phyloP scores from a whole-genome alignment of 805 yeast genomes.

The Candida nonsorbophila region DNA sequence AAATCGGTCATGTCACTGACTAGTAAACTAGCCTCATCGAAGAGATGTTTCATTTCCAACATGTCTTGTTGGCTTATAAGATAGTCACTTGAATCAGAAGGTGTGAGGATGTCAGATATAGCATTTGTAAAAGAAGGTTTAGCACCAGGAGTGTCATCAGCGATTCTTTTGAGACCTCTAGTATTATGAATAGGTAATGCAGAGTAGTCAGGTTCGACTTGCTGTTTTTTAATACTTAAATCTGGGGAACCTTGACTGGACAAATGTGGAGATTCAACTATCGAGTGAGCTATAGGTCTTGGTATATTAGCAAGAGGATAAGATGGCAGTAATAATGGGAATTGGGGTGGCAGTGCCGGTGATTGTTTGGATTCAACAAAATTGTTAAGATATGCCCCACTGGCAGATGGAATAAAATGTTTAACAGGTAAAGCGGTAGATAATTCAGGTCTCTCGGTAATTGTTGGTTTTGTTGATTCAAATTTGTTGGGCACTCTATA shows the following conservation, averaged over 20 bases:
- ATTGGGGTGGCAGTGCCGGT: too few species aligned
- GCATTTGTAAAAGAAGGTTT: conserved; percentile 8
- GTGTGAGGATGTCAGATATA: conserved; percentile 10
- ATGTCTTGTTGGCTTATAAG: conserved; percentile 3
- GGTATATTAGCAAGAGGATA: too few species aligned
- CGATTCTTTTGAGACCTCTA: background rate
- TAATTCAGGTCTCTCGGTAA: conserved; percentile 9
- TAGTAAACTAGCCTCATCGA: conserved; percentile 28
- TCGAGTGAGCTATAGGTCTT: too few species aligned
- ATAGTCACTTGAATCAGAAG: conserved; percentile 4
- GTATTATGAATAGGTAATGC: too few species aligned
- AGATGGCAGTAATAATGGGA: too few species aligned
- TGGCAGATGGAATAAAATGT: conserved; percentile 8
- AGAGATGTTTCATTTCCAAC: conserved; percentile 13
- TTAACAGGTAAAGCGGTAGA: conserved; percentile 3
- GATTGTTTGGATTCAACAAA: conserved; percentile 4
- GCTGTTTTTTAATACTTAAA: too few species aligned
- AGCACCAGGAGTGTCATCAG: background rate
- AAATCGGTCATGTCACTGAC: conserved; percentile 27
- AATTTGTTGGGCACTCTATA: conserved; percentile 10
- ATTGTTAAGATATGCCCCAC: conserved; percentile 7
- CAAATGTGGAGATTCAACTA: too few species aligned
- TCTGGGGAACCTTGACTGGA: too few species aligned
- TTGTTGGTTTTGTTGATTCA: conserved; percentile 6
- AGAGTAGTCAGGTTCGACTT: too few species aligned